These are phyloP conservation scores for Ceratobasidium papillatum DNA, from an alignment of 1,284 basidiomycete genomes.

Conservation along the genomic window DNA sequence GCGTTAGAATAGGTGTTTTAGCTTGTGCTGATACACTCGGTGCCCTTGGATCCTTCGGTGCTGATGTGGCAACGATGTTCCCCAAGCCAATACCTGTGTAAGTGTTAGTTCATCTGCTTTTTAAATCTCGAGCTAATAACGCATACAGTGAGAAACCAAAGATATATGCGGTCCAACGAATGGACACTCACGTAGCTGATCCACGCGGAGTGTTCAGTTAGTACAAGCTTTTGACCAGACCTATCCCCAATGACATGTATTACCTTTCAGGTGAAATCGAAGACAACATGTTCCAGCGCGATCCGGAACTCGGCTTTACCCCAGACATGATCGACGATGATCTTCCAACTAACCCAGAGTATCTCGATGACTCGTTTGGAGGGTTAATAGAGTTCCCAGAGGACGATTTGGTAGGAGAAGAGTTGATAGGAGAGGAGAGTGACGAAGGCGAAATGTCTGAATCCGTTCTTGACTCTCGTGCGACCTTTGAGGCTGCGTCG, in stretches of 20 bases:
- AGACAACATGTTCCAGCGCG: conserved; percentile 78
- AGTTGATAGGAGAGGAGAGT: conserved; percentile 76
- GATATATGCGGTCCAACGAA: conserved; percentile 11
- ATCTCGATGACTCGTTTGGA: conserved; percentile 83
- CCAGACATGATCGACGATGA: conserved; percentile 94
- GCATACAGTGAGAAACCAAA: conserved; percentile 4
- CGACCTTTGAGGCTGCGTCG: neutral
- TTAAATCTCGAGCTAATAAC: neutral
- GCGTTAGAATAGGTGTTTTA: conserved; percentile 22
- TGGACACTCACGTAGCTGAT: neutral
- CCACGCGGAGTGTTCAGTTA: conserved; percentile 36
- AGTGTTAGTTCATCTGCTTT: neutral
- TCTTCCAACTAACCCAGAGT: conserved; percentile 87
- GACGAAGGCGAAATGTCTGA: conserved; percentile 56
- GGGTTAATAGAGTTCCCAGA: conserved; percentile 75
- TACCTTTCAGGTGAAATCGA: conserved; percentile 74
- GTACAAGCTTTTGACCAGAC: neutral
- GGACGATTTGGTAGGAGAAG: conserved; percentile 75
- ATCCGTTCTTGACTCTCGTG: conserved; percentile 49
- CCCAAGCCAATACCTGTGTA: conserved; percentile 13
- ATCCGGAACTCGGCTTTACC: conserved; percentile 69
- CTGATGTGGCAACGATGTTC: conserved; percentile 33
- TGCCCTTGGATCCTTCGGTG: conserved; percentile 13
- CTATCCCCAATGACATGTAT: neutral
- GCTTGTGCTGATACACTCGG: conserved; percentile 41